Evolutionary conservation across 345 rosid genomes (phyloP).

Genomic region (Gossypium sturtianum): DNA sequence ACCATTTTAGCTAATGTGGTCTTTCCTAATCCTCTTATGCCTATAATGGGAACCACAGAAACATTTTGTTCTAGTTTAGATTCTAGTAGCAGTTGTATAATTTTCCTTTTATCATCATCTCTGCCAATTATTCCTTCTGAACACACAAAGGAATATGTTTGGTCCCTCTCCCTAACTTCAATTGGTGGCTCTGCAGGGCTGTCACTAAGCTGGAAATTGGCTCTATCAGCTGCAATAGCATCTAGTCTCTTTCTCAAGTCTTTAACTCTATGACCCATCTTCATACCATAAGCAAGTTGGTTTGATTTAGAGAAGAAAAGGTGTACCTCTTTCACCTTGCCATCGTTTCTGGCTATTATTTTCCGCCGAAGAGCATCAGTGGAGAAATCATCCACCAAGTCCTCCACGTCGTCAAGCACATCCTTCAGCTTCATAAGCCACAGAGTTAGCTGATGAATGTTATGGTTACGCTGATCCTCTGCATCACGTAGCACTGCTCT

Average conservation of each 20-base stretch:
- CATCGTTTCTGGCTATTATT: neutral
- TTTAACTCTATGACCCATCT: constrained; percentile 6
- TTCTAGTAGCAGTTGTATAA: neutral
- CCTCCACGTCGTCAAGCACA: neutral
- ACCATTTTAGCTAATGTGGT: neutral
- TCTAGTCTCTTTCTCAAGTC: neutral
- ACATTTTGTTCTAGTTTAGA: neutral
- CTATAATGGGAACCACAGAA: neutral
- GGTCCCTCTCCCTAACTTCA: neutral
- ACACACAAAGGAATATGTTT: neutral
- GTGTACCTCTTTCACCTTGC: neutral
- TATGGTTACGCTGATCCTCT: neutral
- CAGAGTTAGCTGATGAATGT: neutral
- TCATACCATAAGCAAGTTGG: neutral
- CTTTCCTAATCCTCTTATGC: neutral
- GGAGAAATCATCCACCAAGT: neutral
- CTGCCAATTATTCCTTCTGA: neutral
- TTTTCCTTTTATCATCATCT: neutral
- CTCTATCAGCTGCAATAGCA: neutral
- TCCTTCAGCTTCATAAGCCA: neutral
- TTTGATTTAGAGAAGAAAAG: neutral
- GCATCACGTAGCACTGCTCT: neutral
- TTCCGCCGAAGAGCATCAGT: neutral
- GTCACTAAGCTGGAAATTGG: neutral
- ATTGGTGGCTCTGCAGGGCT: neutral